Evolutionary conservation across 352 stramenopile species (phyloP).

Genomic region (Phytophthora sp.): DNA sequence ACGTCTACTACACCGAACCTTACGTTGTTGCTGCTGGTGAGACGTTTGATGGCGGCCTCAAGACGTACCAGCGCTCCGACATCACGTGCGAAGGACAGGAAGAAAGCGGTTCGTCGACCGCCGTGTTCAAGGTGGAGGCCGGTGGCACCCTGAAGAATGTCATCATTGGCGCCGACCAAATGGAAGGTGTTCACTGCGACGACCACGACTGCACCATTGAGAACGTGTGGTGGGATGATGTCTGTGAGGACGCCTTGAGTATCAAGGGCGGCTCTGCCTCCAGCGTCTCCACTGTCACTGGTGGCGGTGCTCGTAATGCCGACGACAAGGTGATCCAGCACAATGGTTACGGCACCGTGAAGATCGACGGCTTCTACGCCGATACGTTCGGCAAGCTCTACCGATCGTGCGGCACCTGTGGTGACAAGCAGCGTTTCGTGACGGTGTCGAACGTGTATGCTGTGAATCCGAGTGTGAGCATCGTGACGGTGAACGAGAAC

Average conservation of each 20-base stretch:
- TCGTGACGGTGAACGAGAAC: constrained; percentile 53
- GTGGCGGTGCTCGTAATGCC: constrained; percentile 44
- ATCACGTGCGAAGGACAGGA: constrained; percentile 36
- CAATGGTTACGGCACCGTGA: too few relatives aligned
- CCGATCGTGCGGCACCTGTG: too few relatives aligned
- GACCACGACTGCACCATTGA: constrained; percentile 49
- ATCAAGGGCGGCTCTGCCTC: constrained; percentile 45
- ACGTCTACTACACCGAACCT: constrained; percentile 26
- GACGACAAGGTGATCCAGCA: constrained; percentile 62
- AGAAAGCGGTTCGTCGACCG: constrained; percentile 27
- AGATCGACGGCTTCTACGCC: too few relatives aligned
- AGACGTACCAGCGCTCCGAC: constrained; percentile 72
- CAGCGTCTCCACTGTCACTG: constrained; percentile 37
- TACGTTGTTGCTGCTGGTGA: constrained; percentile 42
- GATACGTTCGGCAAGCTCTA: too few relatives aligned
- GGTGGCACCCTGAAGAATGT: constrained; percentile 55
- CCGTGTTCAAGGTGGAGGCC: constrained; percentile 47
- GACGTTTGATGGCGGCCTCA: constrained; percentile 53
- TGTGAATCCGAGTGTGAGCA: constrained; percentile 38
- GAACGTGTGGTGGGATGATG: constrained; percentile 60
- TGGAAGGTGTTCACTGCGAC: constrained; percentile 54
- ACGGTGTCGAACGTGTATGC: constrained; percentile 48
- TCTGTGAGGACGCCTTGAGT: constrained; percentile 49
- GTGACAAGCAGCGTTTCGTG: constrained; percentile 44
- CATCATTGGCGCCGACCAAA: constrained; percentile 56